Percentiles rank a stretch among this genome's conserved stretches.
These are phyloP conservation scores for Geotrichum klebahnii DNA, from an alignment of 1,139 yeast species.

Conservation along the genomic window DNA sequence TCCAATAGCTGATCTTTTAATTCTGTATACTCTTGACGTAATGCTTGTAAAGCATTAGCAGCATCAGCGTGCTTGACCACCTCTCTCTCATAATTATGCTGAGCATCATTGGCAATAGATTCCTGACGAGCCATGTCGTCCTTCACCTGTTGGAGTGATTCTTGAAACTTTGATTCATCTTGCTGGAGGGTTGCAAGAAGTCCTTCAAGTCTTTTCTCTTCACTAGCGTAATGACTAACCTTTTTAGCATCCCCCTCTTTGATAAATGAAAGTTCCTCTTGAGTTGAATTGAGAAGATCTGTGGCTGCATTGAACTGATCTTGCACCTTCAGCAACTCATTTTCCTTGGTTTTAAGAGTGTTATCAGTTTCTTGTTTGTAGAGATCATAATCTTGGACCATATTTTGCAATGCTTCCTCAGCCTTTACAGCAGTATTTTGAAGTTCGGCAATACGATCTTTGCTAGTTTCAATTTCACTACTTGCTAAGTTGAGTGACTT, in stretches of 20 bases:
- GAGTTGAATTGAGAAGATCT: slow-evolving; percentile 31
- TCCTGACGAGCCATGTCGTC: slow-evolving; percentile 53
- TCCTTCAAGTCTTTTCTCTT: slow-evolving; percentile 41
- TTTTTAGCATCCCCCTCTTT: slow-evolving; percentile 29
- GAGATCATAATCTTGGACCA: slow-evolving; percentile 45
- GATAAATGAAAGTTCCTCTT: slow-evolving; percentile 20
- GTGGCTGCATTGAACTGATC: slow-evolving; percentile 39
- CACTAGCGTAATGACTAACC: slow-evolving; percentile 33
- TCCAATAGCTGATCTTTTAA: slow-evolving; percentile 42
- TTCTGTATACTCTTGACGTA: slow-evolving; percentile 46
- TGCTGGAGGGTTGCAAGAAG: slow-evolving; percentile 45
- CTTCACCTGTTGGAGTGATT: slow-evolving; percentile 32
- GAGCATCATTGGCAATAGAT: slow-evolving; percentile 49
- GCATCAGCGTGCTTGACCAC: slow-evolving; percentile 56
- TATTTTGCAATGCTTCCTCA: slow-evolving; percentile 46
- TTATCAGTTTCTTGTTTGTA: slow-evolving; percentile 43
- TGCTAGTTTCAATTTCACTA: slow-evolving; percentile 47
- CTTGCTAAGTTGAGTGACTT: slow-evolving; percentile 44
- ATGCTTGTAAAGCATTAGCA: slow-evolving; percentile 44
- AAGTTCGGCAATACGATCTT: slow-evolving; percentile 49
- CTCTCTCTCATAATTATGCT: slow-evolving; percentile 54
- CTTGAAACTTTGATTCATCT: slow-evolving; percentile 38
- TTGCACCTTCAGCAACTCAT: slow-evolving; percentile 42
- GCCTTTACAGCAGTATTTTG: slow-evolving; percentile 49
- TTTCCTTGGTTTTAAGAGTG: slow-evolving; percentile 42